Evolutionary conservation across 805 yeast genomes (phyloP).

Genomic region (Myxozyma geophila): DNA sequence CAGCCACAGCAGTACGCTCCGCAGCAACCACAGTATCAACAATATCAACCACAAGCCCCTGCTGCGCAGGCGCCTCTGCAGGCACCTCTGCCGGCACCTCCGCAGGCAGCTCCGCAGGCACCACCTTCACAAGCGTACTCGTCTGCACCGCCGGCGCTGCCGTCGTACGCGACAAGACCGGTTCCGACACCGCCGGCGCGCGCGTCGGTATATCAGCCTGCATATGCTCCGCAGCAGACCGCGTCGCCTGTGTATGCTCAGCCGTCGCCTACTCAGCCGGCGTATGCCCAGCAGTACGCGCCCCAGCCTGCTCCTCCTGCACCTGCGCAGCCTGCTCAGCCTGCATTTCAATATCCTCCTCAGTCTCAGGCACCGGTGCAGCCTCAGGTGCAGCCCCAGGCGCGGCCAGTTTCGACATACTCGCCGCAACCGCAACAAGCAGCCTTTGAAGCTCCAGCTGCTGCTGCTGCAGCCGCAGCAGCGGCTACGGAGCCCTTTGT

Average conservation of each 20-base stretch:
- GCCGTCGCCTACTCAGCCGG: slow-evolving; percentile 7
- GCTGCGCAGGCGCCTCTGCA: slow-evolving; percentile 16
- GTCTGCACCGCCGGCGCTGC: slow-evolving; percentile 3
- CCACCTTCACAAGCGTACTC: slow-evolving; percentile 7
- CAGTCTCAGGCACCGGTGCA: slow-evolving; percentile 24
- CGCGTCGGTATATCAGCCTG: slow-evolving; percentile 16
- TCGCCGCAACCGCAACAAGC: neutral
- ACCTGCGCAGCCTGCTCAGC: slow-evolving; percentile 1
- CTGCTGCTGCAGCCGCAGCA: no score
- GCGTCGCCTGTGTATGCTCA: neutral
- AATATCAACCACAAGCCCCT: slow-evolving; percentile 8
- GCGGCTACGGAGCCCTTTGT: slow-evolving; percentile 8
- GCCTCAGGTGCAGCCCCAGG: slow-evolving; percentile 5
- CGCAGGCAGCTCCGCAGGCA: slow-evolving; percentile 15
- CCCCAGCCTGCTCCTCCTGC: slow-evolving; percentile 7
- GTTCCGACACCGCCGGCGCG: slow-evolving; percentile 30
- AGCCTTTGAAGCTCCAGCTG: neutral
- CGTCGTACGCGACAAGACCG: slow-evolving; percentile 16
- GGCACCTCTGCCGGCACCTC: slow-evolving; percentile 15
- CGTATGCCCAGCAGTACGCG: slow-evolving; percentile 14
- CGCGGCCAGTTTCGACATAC: slow-evolving; percentile 10
- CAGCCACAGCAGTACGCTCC: slow-evolving; percentile 10
- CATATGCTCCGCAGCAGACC: slow-evolving; percentile 2
- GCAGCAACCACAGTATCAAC: neutral
- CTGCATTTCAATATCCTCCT: neutral